Percentiles rank a stretch among this genome's conserved stretches.
Evolutionary conservation across 139 green algal genomes (phyloP).

Genomic region (Chlamydomonas incerta): DNA sequence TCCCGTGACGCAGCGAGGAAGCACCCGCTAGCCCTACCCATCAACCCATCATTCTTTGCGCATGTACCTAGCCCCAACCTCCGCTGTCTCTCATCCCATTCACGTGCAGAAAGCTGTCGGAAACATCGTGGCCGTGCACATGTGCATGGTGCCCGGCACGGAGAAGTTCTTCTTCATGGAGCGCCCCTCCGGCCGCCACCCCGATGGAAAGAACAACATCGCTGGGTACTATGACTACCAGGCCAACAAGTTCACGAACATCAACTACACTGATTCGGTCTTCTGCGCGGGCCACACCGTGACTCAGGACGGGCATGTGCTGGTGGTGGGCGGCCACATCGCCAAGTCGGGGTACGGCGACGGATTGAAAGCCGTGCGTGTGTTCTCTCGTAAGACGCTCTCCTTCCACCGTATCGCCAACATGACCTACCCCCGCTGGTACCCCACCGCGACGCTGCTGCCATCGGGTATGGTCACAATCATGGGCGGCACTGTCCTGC

Average conservation of each 20-base stretch:
- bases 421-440: conserved; percentile 16
- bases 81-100: no score
- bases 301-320: conserved; percentile 11
- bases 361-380: neutral
- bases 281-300: conserved; percentile 55
- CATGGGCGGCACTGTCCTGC: conserved; percentile 47
- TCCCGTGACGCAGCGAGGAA: no score
- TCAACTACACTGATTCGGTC: conserved; percentile 38
- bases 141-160: conserved; percentile 30
- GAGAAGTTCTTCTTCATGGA: conserved; percentile 56
- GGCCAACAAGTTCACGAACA: neutral
- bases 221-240: conserved; percentile 38
- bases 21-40: no score
- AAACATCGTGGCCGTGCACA: conserved; percentile 32
- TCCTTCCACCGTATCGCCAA: neutral
- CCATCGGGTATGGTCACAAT: conserved; percentile 25
- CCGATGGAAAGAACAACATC: neutral
- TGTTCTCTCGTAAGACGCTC: neutral
- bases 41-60: no score
- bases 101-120: conserved; percentile 16
- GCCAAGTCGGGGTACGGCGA: neutral
- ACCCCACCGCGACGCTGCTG: conserved; percentile 44
- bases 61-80: no score
- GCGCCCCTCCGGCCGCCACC: conserved; percentile 48
- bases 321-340: conserved; percentile 49